Base-by-base conservation (phyloP, 805 yeast species). In the Sungouiella blattae region DNA sequence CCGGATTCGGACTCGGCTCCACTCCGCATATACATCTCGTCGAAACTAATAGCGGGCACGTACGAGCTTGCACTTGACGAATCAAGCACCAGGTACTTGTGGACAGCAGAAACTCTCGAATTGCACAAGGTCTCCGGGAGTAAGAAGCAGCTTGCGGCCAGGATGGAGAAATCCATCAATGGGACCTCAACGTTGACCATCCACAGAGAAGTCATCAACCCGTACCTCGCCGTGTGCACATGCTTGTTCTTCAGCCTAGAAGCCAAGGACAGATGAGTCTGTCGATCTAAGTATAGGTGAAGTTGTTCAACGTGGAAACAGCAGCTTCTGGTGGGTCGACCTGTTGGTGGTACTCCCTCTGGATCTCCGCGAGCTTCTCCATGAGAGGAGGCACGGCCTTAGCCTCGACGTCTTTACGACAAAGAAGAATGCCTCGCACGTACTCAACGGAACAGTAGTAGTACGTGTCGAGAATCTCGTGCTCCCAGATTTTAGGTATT, bases 371-470 rank as follows among this genome's bases (percentile, higher is more conserved):
- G 32, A 66, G 54, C 26, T 48, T 43, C 6, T 53, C 52, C 1
- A 62, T 46, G 34, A 68, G 49, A 14, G 45, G 49, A 30, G 49
- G 54, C 5, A 64, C 53, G 28, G 45, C 48, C 15, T 47, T 44
- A 39, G 55, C 50, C 26, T 67, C 72, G 51, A 62, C 49, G 41
- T 68, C 75, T 50, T 64, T 75, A 49, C 72, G 64, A 49, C 66
- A 73, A 44, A 68, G 65, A 35, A 88, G 67, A 27, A 87, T 72
- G 11, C 80, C 79, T 29, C 74, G 75, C 28, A 89, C 69, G 50
- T 87, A 75, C 33, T 76, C 81, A 6, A 81, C 61, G 0, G 95
- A 88, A 39, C 89, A 80, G 55, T 87, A 88, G 62, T 87, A 80
- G 64, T 81, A 87, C 26, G 73, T 73, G 9, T 67, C 65, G 34